Percentiles rank a stretch among this genome's conserved stretches.
These are phyloP conservation scores for Castanopsis chinensis DNA, from an alignment of 306 rosid species.

Conservation along the genomic window DNA sequence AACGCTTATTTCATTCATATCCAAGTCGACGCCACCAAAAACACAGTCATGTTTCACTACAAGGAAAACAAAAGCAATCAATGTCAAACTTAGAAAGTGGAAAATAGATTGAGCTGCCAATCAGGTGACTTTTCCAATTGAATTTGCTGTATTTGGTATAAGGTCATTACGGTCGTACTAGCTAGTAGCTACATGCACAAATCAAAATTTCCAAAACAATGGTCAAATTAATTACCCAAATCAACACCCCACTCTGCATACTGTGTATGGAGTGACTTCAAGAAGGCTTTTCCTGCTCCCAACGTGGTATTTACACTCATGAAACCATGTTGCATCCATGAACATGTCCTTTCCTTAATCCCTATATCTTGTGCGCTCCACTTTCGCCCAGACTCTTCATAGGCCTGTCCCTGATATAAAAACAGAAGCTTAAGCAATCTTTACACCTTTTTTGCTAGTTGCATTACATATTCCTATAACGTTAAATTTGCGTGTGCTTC, in stretches of 20 bases:
- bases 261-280: conserved; percentile 78
- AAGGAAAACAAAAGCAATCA: conserved; percentile 24
- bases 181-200: background rate
- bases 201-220: conserved; percentile 7
- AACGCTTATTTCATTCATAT: conserved; percentile 62
- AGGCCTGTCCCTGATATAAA: conserved; percentile 54
- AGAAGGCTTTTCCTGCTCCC: conserved; percentile 87
- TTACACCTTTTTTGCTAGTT: background rate
- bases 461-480: background rate
- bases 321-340: conserved; percentile 89
- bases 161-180: background rate
- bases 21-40: conserved; percentile 83
- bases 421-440: conserved; percentile 12
- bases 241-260: conserved; percentile 96
- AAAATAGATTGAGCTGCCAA: background rate
- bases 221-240: conserved; percentile 52
- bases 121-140: conserved; percentile 8
- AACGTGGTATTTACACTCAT: conserved; percentile 78
- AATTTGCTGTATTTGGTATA: background rate
- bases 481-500: too few species aligned
- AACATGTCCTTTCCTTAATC: conserved; percentile 62
- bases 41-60: conserved; percentile 96
- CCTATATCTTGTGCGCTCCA: conserved; percentile 87
- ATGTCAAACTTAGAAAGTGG: conserved; percentile 14
- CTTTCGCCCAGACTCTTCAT: conserved; percentile 64